Conservation (phyloP, 73 alveolate species). For the Paramecium caudatum region DNA sequence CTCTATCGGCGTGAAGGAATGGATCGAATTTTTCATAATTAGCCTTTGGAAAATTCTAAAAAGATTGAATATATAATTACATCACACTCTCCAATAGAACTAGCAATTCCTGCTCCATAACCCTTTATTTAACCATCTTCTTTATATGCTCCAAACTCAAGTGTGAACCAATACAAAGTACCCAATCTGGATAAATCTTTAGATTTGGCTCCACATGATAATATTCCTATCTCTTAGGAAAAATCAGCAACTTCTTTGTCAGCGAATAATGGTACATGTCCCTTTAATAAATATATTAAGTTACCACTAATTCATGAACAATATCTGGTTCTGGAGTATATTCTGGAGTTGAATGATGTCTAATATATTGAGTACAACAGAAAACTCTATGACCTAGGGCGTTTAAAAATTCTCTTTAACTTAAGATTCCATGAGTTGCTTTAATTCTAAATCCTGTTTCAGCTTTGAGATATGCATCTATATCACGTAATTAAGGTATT, state of each 20-base stretch:
- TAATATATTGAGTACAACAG: slow-evolving; percentile 85
- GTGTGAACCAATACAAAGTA: slow-evolving; percentile 35
- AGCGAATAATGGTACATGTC: slow-evolving; percentile 86
- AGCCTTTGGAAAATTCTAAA: slow-evolving; percentile 23
- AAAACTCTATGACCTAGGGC: slow-evolving; percentile 88
- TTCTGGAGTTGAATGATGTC: slow-evolving; percentile 81
- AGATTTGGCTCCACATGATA: slow-evolving; percentile 76
- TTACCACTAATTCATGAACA: slow-evolving; percentile 73
- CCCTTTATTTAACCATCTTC: slow-evolving; percentile 52
- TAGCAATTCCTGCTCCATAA: slow-evolving; percentile 65
- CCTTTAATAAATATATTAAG: slow-evolving; percentile 51
- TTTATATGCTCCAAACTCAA: slow-evolving; percentile 37
- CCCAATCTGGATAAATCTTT: slow-evolving; percentile 38
- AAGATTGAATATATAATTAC: not conserved
- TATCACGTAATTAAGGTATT: slow-evolving; percentile 84
- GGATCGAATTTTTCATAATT: slow-evolving; percentile 58
- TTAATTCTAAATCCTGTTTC: slow-evolving; percentile 86
- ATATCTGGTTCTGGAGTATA: slow-evolving; percentile 80
- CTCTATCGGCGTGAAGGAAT: slow-evolving; percentile 17
- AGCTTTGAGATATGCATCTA: slow-evolving; percentile 72
- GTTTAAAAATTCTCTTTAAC: slow-evolving; percentile 86
- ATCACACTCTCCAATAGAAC: slow-evolving; percentile 41
- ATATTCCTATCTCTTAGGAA: slow-evolving; percentile 83
- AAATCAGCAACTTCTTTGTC: slow-evolving; percentile 82
- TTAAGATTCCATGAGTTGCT: slow-evolving; percentile 86